A percentile compares a stretch with the other conserved stretches of the same genome.
These are phyloP conservation scores for Russula brevipes DNA, from an alignment of 768 basidiomycete species.

Conservation along the genomic window DNA sequence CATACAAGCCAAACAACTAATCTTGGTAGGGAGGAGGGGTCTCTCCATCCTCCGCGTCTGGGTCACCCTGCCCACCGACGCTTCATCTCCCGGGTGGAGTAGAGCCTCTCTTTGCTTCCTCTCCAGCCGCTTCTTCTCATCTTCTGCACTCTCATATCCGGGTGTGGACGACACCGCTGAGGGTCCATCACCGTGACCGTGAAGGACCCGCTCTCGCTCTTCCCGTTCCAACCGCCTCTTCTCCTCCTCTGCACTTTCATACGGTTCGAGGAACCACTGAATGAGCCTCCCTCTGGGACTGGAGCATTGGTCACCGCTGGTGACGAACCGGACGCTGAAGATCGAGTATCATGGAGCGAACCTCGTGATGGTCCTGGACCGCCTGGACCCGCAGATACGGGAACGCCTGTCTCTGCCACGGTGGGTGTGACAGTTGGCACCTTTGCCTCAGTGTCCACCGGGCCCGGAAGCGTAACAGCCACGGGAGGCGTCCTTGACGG, in stretches of 20 bases:
- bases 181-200: constrained; percentile 25
- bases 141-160: constrained; percentile 45
- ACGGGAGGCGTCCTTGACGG: constrained; percentile 22
- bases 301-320: background rate
- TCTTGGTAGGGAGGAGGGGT: constrained; percentile 43
- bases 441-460: constrained; percentile 29
- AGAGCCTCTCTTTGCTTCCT: too few relatives aligned
- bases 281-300: constrained; percentile 28
- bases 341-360: constrained; percentile 47
- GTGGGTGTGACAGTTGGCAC: constrained; percentile 47
- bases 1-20: too few relatives aligned
- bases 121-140: constrained; percentile 54
- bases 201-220: constrained; percentile 46
- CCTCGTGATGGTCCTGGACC: constrained; percentile 67
- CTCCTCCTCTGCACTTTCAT: constrained; percentile 57
- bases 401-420: constrained; percentile 73
- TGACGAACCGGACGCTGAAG: constrained; percentile 1
- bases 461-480: constrained; percentile 31
- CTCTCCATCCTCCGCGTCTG: constrained; percentile 32
- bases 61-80: constrained; percentile 28
- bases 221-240: constrained; percentile 54
- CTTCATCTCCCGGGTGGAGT: too few relatives aligned
- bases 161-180: constrained; percentile 21
- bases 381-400: constrained; percentile 50
- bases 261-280: constrained; percentile 15